Base-by-base conservation (phyloP, 1,284 basidiomycete genomes). In the Ustilago lituana region DNA sequence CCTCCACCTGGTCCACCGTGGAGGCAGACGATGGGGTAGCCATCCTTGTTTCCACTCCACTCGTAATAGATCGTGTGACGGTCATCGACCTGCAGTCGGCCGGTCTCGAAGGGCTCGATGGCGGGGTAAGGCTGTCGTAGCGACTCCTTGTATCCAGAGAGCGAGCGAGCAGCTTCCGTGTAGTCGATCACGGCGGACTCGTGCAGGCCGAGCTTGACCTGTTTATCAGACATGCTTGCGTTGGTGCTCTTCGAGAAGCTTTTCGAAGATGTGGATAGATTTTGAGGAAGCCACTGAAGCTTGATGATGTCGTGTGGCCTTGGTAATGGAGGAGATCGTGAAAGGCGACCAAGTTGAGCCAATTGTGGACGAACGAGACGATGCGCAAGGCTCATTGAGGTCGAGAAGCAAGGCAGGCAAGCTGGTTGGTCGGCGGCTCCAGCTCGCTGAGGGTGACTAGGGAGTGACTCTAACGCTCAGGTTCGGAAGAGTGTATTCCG, bases 1-100 rank as follows among this genome's bases (percentile, higher is more conserved):
- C 78, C 79, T 26, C 79, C 79, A n/a, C 79, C 79, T 0, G 79
- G 79, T 11, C 79, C 79, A 29, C 79, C 79, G 44, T 81, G 79
- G 6, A 81, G 39, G 38, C 73, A 75, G 5, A 81, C 68, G 41
- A 76, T 77, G 1, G 79, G 78, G 19, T 72, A 64, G 17, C 79
- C 79, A 15, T 68, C 41, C 14, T 46, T 44, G 40, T 79, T 77
- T 11, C 79, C 79, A 26, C 66, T 57, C 61, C 66, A 71, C 33
- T 77, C 74, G 63, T 70, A 80, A 53, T 72, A 77, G 49, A 81
- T 54, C 19, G 55, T 54, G 60, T 81, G 79, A 2, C 60, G 56
- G 0, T 49, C 51, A 19, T 74, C 74, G 12, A 78, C 76, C 6
- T 56, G 44, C 17, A 77, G 56, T 14, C 39, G 53, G 8, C 77